Percentiles rank a stretch among this genome's conserved stretches.
These are phyloP conservation scores for Myrica gale DNA, from an alignment of 306 rosid species.

Conservation along the genomic window DNA sequence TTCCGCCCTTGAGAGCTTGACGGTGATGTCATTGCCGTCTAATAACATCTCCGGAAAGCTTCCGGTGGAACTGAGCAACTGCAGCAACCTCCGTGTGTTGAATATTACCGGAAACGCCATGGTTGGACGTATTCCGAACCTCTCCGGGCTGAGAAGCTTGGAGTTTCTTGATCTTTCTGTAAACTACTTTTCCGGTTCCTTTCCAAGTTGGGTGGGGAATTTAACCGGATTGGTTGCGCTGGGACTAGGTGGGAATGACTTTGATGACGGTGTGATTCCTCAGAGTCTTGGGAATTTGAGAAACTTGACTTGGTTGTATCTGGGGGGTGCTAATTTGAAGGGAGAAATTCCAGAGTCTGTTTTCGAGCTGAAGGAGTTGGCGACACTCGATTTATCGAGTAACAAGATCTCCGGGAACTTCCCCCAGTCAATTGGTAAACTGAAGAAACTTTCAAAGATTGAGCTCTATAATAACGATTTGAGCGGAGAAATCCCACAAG, in stretches of 20 bases:
- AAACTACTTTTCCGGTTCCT: conserved; percentile 53
- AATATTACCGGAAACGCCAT: conserved; percentile 58
- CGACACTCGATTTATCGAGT: conserved; percentile 71
- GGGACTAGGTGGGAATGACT: conserved; percentile 65
- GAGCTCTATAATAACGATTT: conserved; percentile 66
- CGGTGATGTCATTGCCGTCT: conserved; percentile 50
- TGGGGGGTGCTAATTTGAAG: conserved; percentile 53
- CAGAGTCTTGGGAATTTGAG: conserved; percentile 58
- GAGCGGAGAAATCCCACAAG: conserved; percentile 70
- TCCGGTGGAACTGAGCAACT: conserved; percentile 50
- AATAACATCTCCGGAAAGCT: conserved; percentile 63
- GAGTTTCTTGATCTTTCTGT: conserved; percentile 66
- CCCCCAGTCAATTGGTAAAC: conserved; percentile 68
- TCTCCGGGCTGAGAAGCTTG: conserved; percentile 58
- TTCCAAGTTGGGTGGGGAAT: conserved; percentile 80
- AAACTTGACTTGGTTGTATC: conserved; percentile 74
- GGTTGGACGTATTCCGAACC: conserved; percentile 64
- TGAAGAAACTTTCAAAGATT: conserved; percentile 58
- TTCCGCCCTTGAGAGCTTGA: conserved; percentile 49
- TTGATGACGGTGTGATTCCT: conserved; percentile 51
- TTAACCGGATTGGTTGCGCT: conserved; percentile 46
- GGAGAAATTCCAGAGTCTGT: conserved; percentile 86
- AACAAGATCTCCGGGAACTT: conserved; percentile 72
- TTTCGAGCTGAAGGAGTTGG: conserved; percentile 56
- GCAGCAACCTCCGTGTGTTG: conserved; percentile 56